Conservation (phyloP, 73 alveolate species). For the Paraurostyla sp. region DNA sequence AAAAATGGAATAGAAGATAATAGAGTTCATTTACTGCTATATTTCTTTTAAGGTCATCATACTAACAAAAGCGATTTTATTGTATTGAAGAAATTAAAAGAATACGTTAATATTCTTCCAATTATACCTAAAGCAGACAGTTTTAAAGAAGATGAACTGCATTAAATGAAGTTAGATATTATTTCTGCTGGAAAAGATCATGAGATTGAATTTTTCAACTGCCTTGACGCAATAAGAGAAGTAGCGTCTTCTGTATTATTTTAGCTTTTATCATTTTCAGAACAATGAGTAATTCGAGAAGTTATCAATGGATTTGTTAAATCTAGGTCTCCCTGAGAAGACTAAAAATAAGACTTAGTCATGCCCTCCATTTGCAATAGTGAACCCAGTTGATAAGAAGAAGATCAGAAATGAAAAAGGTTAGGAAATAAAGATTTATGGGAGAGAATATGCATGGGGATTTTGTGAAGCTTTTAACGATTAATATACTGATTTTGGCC, state of each 20-base stretch:
- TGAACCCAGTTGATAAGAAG: slow-evolving; percentile 2
- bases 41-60: slow-evolving; percentile 49
- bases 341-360: neutral
- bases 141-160: slow-evolving; percentile 9
- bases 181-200: neutral
- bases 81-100: neutral
- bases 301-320: neutral
- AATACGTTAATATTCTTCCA: slow-evolving; percentile 36
- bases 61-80: slow-evolving; percentile 12
- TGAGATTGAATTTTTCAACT: neutral
- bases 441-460: slow-evolving; percentile 19
- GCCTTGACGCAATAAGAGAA: neutral
- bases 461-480: slow-evolving; percentile 53
- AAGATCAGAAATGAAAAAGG: neutral
- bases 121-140: slow-evolving; percentile 26
- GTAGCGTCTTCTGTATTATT: neutral
- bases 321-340: neutral
- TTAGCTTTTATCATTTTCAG: neutral
- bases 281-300: neutral
- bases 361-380: slow-evolving; percentile 52
- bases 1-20: neutral
- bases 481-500: neutral
- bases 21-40: slow-evolving; percentile 50
- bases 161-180: slow-evolving; percentile 14
- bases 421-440: neutral